These are phyloP conservation scores for Sugiyamaella castrensis DNA, from an alignment of 1,139 yeast genomes.

Conservation along the genomic window DNA sequence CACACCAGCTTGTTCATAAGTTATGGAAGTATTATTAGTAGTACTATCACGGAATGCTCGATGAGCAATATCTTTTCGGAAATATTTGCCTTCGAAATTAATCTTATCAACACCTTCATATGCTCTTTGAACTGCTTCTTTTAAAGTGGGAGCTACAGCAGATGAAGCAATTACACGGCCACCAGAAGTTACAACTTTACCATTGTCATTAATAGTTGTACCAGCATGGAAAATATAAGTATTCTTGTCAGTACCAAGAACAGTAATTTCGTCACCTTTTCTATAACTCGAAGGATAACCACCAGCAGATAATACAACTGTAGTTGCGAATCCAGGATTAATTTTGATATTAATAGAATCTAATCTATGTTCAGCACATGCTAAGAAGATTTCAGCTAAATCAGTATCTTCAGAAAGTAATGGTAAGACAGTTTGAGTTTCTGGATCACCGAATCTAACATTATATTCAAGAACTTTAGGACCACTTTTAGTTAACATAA, in stretches of 20 bases:
- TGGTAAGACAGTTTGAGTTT: constrained; percentile 94
- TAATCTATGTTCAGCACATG: constrained; percentile 91
- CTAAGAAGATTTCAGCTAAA: constrained; percentile 85
- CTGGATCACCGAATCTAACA: constrained; percentile 98
- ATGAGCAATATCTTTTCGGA: constrained; percentile 92
- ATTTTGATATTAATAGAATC: constrained; percentile 74
- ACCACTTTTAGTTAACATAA: constrained; percentile 78
- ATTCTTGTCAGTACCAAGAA: constrained; percentile 46
- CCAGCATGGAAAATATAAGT: constrained; percentile 94
- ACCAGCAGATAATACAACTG: constrained; percentile 95
- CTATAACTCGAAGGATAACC: constrained; percentile 89
- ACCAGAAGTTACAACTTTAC: constrained; percentile 77
- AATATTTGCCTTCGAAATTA: constrained; percentile 69
- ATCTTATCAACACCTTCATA: constrained; percentile 81
- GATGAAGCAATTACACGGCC: constrained; percentile 97
- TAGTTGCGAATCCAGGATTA: constrained; percentile 68
- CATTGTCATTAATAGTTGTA: constrained; percentile 51
- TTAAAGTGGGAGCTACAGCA: constrained; percentile 72
- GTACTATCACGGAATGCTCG: constrained; percentile 59
- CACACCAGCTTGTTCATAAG: constrained; percentile 94
- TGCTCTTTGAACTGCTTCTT: constrained; percentile 80
- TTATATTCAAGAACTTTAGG: constrained; percentile 97
- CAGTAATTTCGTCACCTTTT: constrained; percentile 81
- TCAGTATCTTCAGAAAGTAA: constrained; percentile 79
- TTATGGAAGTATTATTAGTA: constrained; percentile 40